These are phyloP conservation scores for Sphenostylis stenocarpa DNA, from an alignment of 306 rosid genomes.

Conservation along the genomic window DNA sequence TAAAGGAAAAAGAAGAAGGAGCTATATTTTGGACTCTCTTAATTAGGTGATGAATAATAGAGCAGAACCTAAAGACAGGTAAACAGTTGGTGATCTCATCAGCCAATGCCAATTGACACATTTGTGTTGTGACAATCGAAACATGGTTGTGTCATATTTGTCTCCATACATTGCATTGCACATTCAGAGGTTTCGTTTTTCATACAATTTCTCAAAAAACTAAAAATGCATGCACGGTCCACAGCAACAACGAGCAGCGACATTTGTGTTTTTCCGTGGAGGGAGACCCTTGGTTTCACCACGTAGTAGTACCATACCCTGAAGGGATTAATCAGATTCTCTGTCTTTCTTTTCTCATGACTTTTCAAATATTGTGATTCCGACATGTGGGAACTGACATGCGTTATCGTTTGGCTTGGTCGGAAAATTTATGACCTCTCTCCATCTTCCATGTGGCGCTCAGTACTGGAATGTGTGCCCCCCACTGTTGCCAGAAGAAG, in stretches of 20 bases:
- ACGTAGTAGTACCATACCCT: background rate
- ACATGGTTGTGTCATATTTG: background rate
- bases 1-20: background rate
- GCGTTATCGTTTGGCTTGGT: background rate
- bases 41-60: background rate
- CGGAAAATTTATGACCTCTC: background rate
- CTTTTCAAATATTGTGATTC: background rate
- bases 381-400: background rate
- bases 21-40: background rate
- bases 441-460: background rate
- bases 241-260: background rate
- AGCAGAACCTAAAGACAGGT: background rate
- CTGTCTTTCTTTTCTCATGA: background rate
- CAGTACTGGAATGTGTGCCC: constrained; percentile 29
- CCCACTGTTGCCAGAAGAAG: background rate
- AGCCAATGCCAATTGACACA: background rate
- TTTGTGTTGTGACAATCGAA: background rate
- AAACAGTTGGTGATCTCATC: background rate
- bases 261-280: background rate
- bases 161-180: constrained; percentile 17
- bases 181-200: background rate
- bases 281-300: background rate
- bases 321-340: background rate
- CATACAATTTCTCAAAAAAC: background rate
- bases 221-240: background rate